Evolutionary conservation across 2,329 filamentous ascomycete genomes (phyloP).

Genomic region (Monosporascus sp.): DNA sequence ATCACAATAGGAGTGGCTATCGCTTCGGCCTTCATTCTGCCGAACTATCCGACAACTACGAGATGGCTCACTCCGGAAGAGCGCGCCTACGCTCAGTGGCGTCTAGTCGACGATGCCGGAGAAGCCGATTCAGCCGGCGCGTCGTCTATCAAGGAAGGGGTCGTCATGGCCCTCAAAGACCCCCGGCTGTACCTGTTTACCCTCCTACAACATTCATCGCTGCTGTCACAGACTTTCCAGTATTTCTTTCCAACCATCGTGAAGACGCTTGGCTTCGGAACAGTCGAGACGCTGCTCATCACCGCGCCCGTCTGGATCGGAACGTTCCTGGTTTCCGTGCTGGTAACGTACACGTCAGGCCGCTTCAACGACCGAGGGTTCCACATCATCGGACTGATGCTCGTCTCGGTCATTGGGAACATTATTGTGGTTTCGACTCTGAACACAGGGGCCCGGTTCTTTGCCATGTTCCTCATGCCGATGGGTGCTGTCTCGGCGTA

Average conservation of each 20-base stretch:
- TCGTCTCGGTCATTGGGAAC: constrained; percentile 48
- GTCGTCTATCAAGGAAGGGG: constrained; percentile 36
- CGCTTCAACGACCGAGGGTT: constrained; percentile 50
- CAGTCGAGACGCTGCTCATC: constrained; percentile 50
- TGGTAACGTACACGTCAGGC: constrained; percentile 51
- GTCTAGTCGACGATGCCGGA: constrained; percentile 43
- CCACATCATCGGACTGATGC: constrained; percentile 50
- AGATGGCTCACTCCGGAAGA: constrained; percentile 48
- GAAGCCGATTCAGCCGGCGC: constrained; percentile 38
- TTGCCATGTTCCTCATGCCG: constrained; percentile 59
- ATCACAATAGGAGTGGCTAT: constrained; percentile 34
- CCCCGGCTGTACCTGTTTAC: constrained; percentile 49
- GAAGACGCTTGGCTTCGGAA: constrained; percentile 53
- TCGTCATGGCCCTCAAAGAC: constrained; percentile 44
- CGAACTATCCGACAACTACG: constrained; percentile 50
- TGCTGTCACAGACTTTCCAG: constrained; percentile 53
- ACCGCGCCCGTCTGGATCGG: constrained; percentile 52
- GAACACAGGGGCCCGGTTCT: constrained; percentile 48
- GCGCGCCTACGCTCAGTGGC: constrained; percentile 48
- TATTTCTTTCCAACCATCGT: constrained; percentile 65
- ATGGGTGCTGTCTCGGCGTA: constrained; percentile 48
- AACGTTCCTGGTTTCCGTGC: constrained; percentile 48
- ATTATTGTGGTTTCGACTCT: constrained; percentile 50
- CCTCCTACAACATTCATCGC: constrained; percentile 47
- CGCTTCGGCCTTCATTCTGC: constrained; percentile 34